Conservation (phyloP, 805 yeast genomes). For the Candida insectorum region DNA sequence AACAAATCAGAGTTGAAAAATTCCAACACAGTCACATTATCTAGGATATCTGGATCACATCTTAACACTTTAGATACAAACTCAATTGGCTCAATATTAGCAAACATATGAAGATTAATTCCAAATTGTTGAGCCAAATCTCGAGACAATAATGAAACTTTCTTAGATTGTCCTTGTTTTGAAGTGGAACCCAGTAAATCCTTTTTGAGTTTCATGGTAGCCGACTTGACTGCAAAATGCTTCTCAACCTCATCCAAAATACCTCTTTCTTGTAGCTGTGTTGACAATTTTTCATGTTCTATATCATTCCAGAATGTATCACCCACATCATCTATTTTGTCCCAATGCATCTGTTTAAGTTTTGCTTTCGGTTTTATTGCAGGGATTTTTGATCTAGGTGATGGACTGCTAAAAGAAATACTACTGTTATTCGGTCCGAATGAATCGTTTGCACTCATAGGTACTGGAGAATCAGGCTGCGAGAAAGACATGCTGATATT, state of each 20-base stretch:
- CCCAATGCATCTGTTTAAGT: conserved; percentile 97
- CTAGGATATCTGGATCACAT: conserved; percentile 71
- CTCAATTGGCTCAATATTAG: conserved; percentile 57
- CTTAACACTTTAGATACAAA: conserved; percentile 67
- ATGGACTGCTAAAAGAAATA: too few species aligned
- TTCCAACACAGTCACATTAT: conserved; percentile 73
- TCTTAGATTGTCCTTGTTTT: conserved; percentile 23
- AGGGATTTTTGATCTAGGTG: conserved; percentile 10
- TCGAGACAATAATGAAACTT: conserved; percentile 69
- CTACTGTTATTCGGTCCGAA: too few species aligned
- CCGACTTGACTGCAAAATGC: conserved; percentile 80
- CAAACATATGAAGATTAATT: conserved; percentile 80
- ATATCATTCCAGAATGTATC: conserved; percentile 82
- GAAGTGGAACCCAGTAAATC: conserved; percentile 12
- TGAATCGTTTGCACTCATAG: conserved; percentile 2
- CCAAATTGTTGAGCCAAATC: conserved; percentile 95
- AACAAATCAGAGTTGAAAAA: conserved; percentile 76
- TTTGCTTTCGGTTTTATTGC: conserved; percentile 61
- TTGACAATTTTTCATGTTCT: conserved; percentile 56
- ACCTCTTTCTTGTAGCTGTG: conserved; percentile 69
- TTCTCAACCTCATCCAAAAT: conserved; percentile 79
- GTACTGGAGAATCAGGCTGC: not conserved
- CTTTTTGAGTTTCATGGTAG: conserved; percentile 35
- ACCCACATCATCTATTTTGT: conserved; percentile 78
- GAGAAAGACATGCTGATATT: too few species aligned